phyloP scores from a whole-genome alignment of 805 yeast species.

The Ogataea methanolica region DNA sequence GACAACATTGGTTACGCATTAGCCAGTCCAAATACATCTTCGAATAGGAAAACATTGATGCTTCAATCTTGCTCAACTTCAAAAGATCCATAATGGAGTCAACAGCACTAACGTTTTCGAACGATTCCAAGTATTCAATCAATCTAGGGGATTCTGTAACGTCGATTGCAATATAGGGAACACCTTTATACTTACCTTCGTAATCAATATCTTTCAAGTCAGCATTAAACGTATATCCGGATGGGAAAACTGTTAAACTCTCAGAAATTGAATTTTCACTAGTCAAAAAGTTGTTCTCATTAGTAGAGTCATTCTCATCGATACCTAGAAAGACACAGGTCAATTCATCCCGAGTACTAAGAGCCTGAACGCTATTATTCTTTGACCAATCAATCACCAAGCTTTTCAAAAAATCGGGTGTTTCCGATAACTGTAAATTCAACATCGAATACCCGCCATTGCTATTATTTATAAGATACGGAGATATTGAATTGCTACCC shows the following conservation, averaged over 20 bases:
- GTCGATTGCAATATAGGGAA: conserved; percentile 64
- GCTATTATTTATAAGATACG: conserved; percentile 9
- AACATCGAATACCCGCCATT: conserved; percentile 5
- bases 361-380: conserved; percentile 9
- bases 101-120: conserved; percentile 1
- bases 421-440: conserved; percentile 8
- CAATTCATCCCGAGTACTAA: conserved; percentile 14
- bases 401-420: conserved; percentile 11
- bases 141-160: conserved; percentile 31
- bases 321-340: conserved; percentile 45
- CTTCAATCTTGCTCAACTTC: conserved; percentile 36
- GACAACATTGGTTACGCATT: conserved; percentile 67
- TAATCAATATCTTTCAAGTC: background rate
- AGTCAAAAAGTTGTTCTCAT: conserved; percentile 10
- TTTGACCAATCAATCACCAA: conserved; percentile 19
- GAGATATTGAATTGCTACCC: conserved; percentile 14
- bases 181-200: conserved; percentile 33
- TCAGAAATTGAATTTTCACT: background rate
- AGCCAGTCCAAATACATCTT: conserved; percentile 86
- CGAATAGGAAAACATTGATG: conserved; percentile 74
- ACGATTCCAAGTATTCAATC: conserved; percentile 7
- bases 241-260: conserved; percentile 7
- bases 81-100: conserved; percentile 19
- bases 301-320: conserved; percentile 33
- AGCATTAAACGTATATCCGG: background rate